Percentiles rank a stretch among this genome's conserved stretches.
These are phyloP conservation scores for Raphanus hybrid DNA, from an alignment of 441 rosid species.

Conservation along the genomic window DNA sequence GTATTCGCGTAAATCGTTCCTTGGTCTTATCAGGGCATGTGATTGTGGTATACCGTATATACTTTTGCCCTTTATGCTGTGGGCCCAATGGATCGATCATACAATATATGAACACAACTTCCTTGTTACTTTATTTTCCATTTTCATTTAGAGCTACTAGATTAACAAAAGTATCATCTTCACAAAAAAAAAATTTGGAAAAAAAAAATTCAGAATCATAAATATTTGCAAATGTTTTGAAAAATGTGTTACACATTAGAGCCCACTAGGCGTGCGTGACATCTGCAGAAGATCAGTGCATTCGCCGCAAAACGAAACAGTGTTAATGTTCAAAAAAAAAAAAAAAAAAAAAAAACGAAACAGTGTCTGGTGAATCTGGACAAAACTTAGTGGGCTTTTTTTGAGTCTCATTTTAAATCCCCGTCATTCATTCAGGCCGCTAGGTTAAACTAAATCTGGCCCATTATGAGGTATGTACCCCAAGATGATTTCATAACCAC, in stretches of 20 bases:
- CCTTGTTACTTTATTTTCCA: background rate
- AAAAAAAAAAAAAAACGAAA: background rate
- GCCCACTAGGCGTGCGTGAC: background rate
- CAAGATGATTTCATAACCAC: too few species aligned
- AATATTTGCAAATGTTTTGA: background rate
- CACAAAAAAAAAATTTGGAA: background rate
- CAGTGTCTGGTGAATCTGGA: constrained; percentile 2
- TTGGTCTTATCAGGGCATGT: constrained; percentile 30
- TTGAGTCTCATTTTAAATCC: background rate
- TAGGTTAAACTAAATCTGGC: background rate
- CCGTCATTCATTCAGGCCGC: background rate
- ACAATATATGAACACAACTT: background rate
- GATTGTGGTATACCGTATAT: constrained; percentile 26
- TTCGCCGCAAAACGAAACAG: background rate
- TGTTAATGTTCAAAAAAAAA: background rate
- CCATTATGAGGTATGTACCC: background rate
- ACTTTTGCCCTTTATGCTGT: constrained; percentile 28
- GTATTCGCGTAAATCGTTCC: background rate
- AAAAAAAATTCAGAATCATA: background rate
- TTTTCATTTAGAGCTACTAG: background rate
- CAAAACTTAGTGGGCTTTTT: constrained; percentile 9
- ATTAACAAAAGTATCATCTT: constrained; percentile 5
- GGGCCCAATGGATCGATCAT: constrained; percentile 27
- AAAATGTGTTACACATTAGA: background rate
- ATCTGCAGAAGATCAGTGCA: background rate